Conservation (phyloP, 441 rosid species). For the Cnidoscolus chayamansa region DNA sequence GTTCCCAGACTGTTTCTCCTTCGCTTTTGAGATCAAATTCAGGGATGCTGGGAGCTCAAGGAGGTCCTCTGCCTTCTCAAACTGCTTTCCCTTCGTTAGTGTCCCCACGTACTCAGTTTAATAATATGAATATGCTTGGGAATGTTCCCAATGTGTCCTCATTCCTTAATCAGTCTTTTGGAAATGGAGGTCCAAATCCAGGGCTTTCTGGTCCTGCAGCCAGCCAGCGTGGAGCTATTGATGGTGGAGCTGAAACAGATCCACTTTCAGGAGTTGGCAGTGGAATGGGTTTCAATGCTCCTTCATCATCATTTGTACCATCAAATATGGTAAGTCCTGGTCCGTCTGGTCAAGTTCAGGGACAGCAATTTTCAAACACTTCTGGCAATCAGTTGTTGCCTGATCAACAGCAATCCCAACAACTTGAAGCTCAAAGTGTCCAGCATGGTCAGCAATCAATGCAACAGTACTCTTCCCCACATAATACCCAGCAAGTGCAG, state of each 20-base stretch:
- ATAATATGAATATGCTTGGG: slow-evolving; percentile 76
- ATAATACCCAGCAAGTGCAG: slow-evolving; percentile 49
- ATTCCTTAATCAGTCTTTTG: slow-evolving; percentile 74
- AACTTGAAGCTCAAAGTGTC: slow-evolving; percentile 60
- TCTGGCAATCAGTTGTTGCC: slow-evolving; percentile 57
- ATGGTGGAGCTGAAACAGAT: slow-evolving; percentile 72
- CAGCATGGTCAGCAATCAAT: slow-evolving; percentile 60
- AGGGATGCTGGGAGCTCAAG: slow-evolving; percentile 72
- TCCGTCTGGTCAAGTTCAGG: slow-evolving; percentile 64
- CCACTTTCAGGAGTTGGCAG: slow-evolving; percentile 61
- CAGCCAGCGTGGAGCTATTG: slow-evolving; percentile 57
- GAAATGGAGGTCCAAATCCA: slow-evolving; percentile 58
- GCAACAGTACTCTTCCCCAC: slow-evolving; percentile 56
- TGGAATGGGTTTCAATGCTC: slow-evolving; percentile 60
- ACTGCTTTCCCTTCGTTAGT: slow-evolving; percentile 67
- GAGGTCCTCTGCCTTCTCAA: slow-evolving; percentile 70
- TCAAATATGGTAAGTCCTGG: slow-evolving; percentile 58
- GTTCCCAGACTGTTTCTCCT: slow-evolving; percentile 66
- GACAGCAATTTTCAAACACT: slow-evolving; percentile 64
- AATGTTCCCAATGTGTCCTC: slow-evolving; percentile 68
- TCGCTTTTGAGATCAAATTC: slow-evolving; percentile 76
- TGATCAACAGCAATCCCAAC: slow-evolving; percentile 71
- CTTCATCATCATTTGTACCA: slow-evolving; percentile 60
- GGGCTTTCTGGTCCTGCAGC: slow-evolving; percentile 53
- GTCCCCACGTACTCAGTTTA: slow-evolving; percentile 69